Conservation (phyloP, 176 grass and related monocot genomes). For the Hordeum vulgare region DNA sequence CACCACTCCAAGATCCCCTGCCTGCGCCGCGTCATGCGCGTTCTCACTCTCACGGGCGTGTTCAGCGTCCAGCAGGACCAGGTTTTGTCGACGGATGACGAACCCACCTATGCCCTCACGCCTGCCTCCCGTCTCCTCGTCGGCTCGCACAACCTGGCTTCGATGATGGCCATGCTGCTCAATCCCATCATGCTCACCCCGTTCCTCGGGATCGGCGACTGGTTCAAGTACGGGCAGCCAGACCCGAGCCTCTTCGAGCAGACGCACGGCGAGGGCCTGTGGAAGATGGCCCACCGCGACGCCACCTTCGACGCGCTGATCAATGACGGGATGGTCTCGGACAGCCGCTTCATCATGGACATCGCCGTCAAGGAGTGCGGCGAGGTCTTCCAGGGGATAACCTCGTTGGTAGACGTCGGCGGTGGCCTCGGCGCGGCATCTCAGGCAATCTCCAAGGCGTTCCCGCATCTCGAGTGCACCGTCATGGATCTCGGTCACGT, state of each 20-base stretch:
- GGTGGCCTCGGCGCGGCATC: neutral
- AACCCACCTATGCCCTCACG: neutral
- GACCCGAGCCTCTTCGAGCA: neutral
- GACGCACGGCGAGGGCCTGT: neutral
- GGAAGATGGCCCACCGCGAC: neutral
- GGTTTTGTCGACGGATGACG: too few relatives aligned
- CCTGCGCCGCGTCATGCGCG: conserved; percentile 17
- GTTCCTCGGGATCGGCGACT: neutral
- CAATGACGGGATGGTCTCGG: neutral
- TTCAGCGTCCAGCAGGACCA: neutral
- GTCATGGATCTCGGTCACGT: neutral
- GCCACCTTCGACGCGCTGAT: neutral
- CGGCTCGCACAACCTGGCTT: neutral
- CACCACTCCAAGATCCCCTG: neutral
- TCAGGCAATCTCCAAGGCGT: neutral
- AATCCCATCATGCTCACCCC: neutral
- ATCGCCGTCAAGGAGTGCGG: neutral
- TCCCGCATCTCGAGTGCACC: neutral
- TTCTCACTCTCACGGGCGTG: neutral
- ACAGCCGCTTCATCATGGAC: neutral
- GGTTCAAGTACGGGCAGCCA: conserved; percentile 9
- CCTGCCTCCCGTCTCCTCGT: neutral
- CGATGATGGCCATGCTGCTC: neutral
- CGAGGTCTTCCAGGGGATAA: neutral
- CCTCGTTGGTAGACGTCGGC: neutral